Percentiles rank a stretch among this genome's conserved stretches.
phyloP scores from a whole-genome alignment of 495 filamentous ascomycete species.

The Tuber magnatum region DNA sequence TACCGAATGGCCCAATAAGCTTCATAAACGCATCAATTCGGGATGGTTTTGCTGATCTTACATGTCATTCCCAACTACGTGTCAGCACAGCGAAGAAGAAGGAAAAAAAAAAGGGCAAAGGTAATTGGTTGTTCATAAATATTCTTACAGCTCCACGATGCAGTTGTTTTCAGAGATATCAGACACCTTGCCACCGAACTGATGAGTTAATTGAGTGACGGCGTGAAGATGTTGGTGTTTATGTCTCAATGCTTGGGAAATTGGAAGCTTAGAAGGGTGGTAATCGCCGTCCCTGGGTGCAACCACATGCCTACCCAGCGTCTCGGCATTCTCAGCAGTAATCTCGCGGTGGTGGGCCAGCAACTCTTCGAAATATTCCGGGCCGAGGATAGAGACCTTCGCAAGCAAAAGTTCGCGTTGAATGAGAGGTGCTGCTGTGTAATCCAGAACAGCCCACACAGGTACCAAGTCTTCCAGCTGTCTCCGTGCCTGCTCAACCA shows the following conservation, averaged over 20 bases:
- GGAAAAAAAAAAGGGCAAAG: background rate
- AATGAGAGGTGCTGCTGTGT: constrained; percentile 85
- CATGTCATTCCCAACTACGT: background rate
- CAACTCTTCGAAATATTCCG: constrained; percentile 95
- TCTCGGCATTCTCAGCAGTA: constrained; percentile 44
- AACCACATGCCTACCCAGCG: constrained; percentile 21
- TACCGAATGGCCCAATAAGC: constrained; percentile 88
- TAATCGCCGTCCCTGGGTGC: constrained; percentile 51
- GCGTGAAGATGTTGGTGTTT: constrained; percentile 95
- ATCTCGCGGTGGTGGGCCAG: constrained; percentile 83
- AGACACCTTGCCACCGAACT: constrained; percentile 93
- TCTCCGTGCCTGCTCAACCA: constrained; percentile 92
- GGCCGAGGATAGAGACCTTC: constrained; percentile 89
- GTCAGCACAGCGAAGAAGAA: background rate
- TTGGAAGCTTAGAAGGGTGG: constrained; percentile 76
- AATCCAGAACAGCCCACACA: constrained; percentile 96
- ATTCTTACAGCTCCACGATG: constrained; percentile 85
- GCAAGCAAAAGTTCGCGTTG: constrained; percentile 94
- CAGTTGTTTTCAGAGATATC: constrained; percentile 98
- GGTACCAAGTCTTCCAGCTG: constrained; percentile 95
- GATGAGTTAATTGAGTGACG: constrained; percentile 90
- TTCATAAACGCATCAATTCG: constrained; percentile 98
- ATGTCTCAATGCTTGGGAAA: constrained; percentile 79
- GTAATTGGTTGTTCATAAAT: background rate
- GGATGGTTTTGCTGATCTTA: constrained; percentile 79